Evolutionary conservation across 1,284 basidiomycete genomes (phyloP).

Genomic region (Papiliotrema terrestris): DNA sequence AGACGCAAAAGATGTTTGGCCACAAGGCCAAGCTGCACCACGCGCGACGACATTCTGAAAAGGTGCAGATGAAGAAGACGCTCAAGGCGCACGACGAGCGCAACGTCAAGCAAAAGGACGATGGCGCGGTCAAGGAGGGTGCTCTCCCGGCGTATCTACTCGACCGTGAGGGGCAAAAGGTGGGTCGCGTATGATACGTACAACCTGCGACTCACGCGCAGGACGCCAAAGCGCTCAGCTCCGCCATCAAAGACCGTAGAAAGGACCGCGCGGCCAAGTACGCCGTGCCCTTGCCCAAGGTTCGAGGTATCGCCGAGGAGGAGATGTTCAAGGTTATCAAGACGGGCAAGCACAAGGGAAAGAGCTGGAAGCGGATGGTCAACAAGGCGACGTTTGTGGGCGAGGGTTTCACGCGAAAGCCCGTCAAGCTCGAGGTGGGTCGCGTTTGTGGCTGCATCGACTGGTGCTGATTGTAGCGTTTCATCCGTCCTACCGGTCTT

Average conservation of each 20-base stretch:
- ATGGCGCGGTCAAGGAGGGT: conserved; percentile 73
- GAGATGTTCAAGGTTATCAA: conserved; percentile 99
- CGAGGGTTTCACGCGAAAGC: conserved; percentile 96
- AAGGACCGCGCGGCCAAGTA: conserved; percentile 99
- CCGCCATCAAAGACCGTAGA: conserved; percentile 96
- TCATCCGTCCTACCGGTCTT: conserved; percentile 94
- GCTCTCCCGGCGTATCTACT: conserved; percentile 92
- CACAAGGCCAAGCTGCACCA: conserved; percentile 97
- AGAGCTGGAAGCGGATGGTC: conserved; percentile 99
- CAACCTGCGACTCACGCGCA: conserved; percentile 12
- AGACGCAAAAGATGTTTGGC: conserved; percentile 92
- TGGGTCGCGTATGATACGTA: conserved; percentile 9
- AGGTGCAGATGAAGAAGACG: conserved; percentile 98
- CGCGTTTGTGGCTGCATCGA: not conserved
- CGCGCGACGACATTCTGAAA: conserved; percentile 92
- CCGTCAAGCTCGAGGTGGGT: conserved; percentile 86
- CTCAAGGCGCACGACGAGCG: conserved; percentile 98
- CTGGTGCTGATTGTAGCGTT: conserved; percentile 54
- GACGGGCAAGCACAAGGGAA: conserved; percentile 94
- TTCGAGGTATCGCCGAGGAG: conserved; percentile 96
- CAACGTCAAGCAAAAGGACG: conserved; percentile 91
- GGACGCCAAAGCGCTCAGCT: conserved; percentile 95
- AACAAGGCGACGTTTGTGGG: conserved; percentile 99
- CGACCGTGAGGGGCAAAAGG: conserved; percentile 91
- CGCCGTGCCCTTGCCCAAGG: conserved; percentile 93